phyloP scores from a whole-genome alignment of 495 filamentous ascomycete genomes.

The Aspergillus leporis region DNA sequence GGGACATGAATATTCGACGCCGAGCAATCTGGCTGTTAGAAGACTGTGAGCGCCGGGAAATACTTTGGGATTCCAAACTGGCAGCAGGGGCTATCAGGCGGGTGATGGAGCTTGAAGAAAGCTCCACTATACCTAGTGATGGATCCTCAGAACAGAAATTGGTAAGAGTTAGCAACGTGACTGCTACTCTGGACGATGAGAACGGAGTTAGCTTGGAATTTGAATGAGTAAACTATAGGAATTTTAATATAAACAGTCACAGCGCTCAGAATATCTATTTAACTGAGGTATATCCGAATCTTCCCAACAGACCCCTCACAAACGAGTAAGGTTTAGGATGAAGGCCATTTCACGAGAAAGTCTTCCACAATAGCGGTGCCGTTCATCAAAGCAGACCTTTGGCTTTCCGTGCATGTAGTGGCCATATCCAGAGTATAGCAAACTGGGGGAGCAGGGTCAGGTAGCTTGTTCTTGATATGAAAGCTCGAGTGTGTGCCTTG shows the following conservation, averaged over 20 bases:
- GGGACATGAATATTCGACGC: slow-evolving; percentile 20
- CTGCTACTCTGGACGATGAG: slow-evolving; percentile 1
- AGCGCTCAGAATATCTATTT: background rate
- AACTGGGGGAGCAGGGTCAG: background rate
- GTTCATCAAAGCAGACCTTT: background rate
- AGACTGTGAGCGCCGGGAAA: slow-evolving; percentile 42
- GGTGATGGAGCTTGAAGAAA: slow-evolving; percentile 55
- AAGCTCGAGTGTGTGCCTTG: background rate
- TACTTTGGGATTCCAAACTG: slow-evolving; percentile 60
- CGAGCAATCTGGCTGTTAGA: slow-evolving; percentile 20
- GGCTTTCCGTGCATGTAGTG: background rate
- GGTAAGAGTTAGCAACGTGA: background rate
- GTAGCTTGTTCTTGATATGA: background rate
- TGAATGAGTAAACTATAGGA: background rate
- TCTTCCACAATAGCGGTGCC: background rate
- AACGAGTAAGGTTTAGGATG: too few relatives aligned
- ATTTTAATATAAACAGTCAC: background rate
- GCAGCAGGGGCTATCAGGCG: slow-evolving; percentile 51
- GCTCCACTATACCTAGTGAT: slow-evolving; percentile 23
- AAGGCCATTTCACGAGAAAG: background rate
- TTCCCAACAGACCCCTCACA: background rate
- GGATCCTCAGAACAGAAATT: too few relatives aligned
- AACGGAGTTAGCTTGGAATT: background rate
- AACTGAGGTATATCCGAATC: background rate
- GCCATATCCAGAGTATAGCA: slow-evolving; percentile 3